These are phyloP conservation scores for Astragalus glycyphyllos DNA, from an alignment of 306 rosid genomes.

Conservation along the genomic window DNA sequence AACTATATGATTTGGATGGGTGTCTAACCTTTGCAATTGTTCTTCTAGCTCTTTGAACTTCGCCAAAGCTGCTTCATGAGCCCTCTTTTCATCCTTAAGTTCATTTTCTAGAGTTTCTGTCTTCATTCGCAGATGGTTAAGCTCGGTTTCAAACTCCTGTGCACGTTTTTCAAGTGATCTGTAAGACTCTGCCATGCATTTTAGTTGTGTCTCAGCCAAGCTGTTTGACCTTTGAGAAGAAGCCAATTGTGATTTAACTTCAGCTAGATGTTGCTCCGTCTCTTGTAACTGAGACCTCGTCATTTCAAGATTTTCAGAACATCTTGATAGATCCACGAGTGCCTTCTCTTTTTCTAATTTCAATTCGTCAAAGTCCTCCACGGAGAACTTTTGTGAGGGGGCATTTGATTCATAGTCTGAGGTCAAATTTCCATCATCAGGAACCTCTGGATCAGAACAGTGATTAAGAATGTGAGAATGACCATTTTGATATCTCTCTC, in stretches of 20 bases:
- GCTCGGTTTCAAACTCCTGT: conserved; percentile 79
- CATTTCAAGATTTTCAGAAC: conserved; percentile 75
- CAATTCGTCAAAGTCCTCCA: conserved; percentile 69
- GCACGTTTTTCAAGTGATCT: conserved; percentile 86
- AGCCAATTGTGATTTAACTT: conserved; percentile 80
- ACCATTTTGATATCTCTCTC: conserved; percentile 68
- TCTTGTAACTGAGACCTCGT: conserved; percentile 75
- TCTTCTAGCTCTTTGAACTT: conserved; percentile 82
- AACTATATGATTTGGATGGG: conserved; percentile 19
- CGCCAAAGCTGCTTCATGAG: conserved; percentile 66
- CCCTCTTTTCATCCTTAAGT: conserved; percentile 77
- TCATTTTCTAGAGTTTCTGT: conserved; percentile 73
- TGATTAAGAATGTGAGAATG: conserved; percentile 64
- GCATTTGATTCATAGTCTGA: conserved; percentile 61
- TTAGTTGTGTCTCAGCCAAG: conserved; percentile 91
- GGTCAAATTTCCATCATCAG: conserved; percentile 81
- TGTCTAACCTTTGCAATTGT: conserved; percentile 76
- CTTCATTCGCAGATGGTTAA: conserved; percentile 70
- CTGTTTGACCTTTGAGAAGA: conserved; percentile 85
- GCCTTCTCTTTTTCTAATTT: conserved; percentile 79
- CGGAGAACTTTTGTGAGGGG: conserved; percentile 59
- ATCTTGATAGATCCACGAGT: conserved; percentile 65
- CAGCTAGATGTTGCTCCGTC: conserved; percentile 89
- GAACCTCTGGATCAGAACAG: conserved; percentile 81
- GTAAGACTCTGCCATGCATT: conserved; percentile 98